Evolutionary conservation across 2,329 filamentous ascomycete species (phyloP), one percentile per base, ranked within the genome.

Genomic region (Fusarium camptoceras): DNA sequence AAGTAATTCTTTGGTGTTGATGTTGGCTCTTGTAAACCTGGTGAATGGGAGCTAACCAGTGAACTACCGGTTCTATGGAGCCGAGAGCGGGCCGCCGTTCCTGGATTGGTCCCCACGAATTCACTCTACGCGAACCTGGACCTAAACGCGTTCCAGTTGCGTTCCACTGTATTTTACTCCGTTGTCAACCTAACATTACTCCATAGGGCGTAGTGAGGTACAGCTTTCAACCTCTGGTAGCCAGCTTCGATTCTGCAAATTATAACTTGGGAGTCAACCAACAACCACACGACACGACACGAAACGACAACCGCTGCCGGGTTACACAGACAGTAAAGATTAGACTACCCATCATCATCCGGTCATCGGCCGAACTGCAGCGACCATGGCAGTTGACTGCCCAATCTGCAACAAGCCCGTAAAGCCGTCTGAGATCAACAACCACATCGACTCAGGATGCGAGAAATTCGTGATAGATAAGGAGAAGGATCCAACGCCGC

Each of bases 381-480:
- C 63, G 39, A 64, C 54, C 63, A 81, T 81, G 79, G 75, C 79
- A 76, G 92, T 97, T 73, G 87, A 89, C 75, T 97, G 94, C 78
- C 94, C 94, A 18, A 92, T 94, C 71, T 97, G 94, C 83, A 85
- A 88, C 76, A 91, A 92, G 74, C 83, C 86, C 59, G 93, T 96
- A 75, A 91, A 88, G 70, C 82, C 91, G 71, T 83, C 83, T 76
- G 88, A 91, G 72, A 98, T 98, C 84, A 98, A 98, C 81, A 86
- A 86, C 72, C 95, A 98, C 80, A 89, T 98, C 77, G 96, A 98
- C 82, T 95, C 93, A 30, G 88, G 87, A 70, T 98, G 95, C 82
- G 80, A 87, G 64, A 85, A 83, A 37, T 91, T 91, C 77, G 79
- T 96, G 68, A 82, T 91, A 77, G 87, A 90, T 63, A 76, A 83